Percentiles rank a stretch among this genome's conserved stretches.
Conservation (phyloP, 495 filamentous ascomycete genomes). For the Tuber brumale region DNA sequence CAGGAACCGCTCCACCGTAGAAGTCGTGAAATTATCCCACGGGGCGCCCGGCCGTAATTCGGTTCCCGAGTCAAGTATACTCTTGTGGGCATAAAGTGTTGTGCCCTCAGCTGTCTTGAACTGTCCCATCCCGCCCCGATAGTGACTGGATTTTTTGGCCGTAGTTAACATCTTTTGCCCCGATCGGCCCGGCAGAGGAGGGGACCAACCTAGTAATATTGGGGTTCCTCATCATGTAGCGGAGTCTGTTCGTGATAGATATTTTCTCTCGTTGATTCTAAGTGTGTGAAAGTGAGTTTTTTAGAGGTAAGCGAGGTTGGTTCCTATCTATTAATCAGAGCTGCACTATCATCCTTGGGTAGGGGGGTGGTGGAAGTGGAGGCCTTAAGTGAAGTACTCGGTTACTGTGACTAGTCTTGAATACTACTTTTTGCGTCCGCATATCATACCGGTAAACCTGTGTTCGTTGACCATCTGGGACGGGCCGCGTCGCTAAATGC, state of each 20-base stretch:
- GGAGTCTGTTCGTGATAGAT: not conserved
- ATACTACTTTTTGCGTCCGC: no score
- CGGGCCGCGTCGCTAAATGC: no score
- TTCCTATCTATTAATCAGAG: not conserved
- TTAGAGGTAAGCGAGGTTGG: not conserved
- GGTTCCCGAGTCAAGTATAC: not conserved
- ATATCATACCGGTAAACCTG: no score
- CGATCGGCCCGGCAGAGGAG: not conserved
- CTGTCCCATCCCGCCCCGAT: not conserved
- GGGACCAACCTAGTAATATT: not conserved
- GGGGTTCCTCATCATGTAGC: not conserved
- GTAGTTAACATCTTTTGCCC: not conserved
- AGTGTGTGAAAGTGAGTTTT: not conserved
- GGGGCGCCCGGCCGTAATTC: not conserved
- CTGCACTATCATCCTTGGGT: no score
- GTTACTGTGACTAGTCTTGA: no score
- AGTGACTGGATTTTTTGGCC: not conserved
- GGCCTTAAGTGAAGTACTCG: not conserved
- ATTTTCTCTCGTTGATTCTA: not conserved
- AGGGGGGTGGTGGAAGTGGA: not conserved
- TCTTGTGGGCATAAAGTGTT: not conserved
- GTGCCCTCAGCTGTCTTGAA: not conserved
- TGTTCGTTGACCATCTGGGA: no score
- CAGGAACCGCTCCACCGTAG: conserved; percentile 71
- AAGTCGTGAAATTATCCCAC: not conserved